Conservation (phyloP, 2,329 filamentous ascomycete genomes). For the Alternaria dauci region DNA sequence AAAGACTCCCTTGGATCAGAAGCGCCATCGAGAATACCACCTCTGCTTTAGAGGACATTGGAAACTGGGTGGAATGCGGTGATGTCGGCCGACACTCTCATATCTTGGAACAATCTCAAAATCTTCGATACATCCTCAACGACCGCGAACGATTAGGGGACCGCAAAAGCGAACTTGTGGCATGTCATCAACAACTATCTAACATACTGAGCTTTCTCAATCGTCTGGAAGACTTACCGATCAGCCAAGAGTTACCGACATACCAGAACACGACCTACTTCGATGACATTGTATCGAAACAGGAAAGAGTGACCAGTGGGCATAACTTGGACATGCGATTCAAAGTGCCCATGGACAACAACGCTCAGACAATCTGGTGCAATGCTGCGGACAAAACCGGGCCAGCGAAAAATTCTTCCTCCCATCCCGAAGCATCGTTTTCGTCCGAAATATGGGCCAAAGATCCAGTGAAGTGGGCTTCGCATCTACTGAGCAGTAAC, state of each 20-base stretch:
- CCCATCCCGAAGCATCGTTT: not conserved
- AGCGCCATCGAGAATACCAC: conserved; percentile 29
- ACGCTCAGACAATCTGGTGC: not conserved
- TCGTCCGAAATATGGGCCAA: not conserved
- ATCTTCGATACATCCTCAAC: conserved; percentile 31
- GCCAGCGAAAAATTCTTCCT: not conserved
- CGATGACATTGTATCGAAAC: conserved; percentile 8
- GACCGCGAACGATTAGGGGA: conserved; percentile 36
- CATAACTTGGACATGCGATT: not conserved
- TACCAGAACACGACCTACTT: conserved; percentile 15
- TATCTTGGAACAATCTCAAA: conserved; percentile 28
- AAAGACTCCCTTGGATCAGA: conserved; percentile 32
- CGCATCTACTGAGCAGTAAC: not conserved
- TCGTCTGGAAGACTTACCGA: conserved; percentile 24
- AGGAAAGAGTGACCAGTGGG: no score
- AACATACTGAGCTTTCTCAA: conserved; percentile 30
- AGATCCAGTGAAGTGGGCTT: not conserved
- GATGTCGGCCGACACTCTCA: conserved; percentile 27
- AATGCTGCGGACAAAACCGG: not conserved
- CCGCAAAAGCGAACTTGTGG: conserved; percentile 28
- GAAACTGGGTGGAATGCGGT: conserved; percentile 33
- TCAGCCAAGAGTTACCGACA: not conserved
- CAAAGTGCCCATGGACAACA: not conserved
- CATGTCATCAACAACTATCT: conserved; percentile 39
- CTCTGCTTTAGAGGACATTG: conserved; percentile 34